Evolutionary conservation across 2,329 filamentous ascomycete species (phyloP).

Genomic region (Fusarium multiceps): DNA sequence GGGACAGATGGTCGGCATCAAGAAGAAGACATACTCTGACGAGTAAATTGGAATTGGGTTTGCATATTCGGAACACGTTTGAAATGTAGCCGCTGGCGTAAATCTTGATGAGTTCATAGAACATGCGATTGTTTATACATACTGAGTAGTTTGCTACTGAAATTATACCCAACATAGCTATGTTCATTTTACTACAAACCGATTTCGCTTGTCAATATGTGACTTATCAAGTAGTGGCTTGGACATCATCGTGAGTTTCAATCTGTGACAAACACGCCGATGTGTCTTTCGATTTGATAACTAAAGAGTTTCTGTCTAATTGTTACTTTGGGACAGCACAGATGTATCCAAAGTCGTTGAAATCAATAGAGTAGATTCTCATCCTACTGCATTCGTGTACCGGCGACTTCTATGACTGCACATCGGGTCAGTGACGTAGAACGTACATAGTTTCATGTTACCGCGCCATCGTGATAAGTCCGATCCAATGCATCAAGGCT

Average conservation of each 20-base stretch:
- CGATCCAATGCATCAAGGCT: conserved; percentile 12
- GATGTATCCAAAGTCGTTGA: too few species aligned
- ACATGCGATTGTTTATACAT: conserved; percentile 23
- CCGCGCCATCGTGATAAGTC: not conserved
- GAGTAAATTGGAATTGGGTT: conserved; percentile 4
- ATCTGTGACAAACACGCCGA: not conserved
- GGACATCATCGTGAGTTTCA: not conserved
- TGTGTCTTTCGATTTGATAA: not conserved
- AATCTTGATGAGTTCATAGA: conserved; percentile 27
- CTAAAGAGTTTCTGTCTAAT: not conserved
- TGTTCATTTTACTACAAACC: conserved; percentile 9
- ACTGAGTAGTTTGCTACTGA: conserved; percentile 20
- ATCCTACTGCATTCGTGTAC: not conserved
- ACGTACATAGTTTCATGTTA: not conserved
- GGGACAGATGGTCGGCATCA: conserved; percentile 40
- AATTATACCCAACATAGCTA: conserved; percentile 44
- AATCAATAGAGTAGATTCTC: not conserved
- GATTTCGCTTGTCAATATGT: not conserved
- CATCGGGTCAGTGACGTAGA: conserved; percentile 5
- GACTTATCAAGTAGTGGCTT: not conserved
- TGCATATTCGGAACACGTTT: conserved; percentile 1
- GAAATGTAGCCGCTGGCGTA: conserved; percentile 7
- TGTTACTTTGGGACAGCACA: not conserved
- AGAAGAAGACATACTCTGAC: conserved; percentile 11
- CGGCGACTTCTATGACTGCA: not conserved